These are phyloP conservation scores for Plantago rigida DNA, from an alignment of 305 asterid genomes.

Conservation along the genomic window DNA sequence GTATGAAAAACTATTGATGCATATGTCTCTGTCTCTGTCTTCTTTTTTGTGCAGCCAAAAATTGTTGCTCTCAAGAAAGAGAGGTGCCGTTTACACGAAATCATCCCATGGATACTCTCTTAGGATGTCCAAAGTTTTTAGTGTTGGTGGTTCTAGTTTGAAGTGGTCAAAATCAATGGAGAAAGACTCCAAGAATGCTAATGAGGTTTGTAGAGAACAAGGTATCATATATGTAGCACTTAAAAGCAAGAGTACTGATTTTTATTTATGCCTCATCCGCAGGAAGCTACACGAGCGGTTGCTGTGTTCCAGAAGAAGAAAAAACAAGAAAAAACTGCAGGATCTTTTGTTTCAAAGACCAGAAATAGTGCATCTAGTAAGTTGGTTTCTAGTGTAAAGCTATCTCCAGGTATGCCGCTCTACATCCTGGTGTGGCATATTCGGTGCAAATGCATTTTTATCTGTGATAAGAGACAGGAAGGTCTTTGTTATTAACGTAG, in stretches of 20 bases:
- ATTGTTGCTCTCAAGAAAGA: slow-evolving; percentile 55
- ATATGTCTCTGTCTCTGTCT: slow-evolving; percentile 20
- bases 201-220: slow-evolving; percentile 53
- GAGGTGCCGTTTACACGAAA: slow-evolving; percentile 79
- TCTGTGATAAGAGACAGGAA: slow-evolving; percentile 17
- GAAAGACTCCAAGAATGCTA: slow-evolving; percentile 59
- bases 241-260: slow-evolving; percentile 13
- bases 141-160: slow-evolving; percentile 71
- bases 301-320: slow-evolving; percentile 61
- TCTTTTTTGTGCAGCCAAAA: slow-evolving; percentile 47
- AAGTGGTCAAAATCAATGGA: slow-evolving; percentile 99
- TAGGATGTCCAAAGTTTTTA: slow-evolving; percentile 60
- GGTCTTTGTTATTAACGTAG: slow-evolving; percentile 13
- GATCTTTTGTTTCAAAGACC: slow-evolving; percentile 40
- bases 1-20: slow-evolving; percentile 24
- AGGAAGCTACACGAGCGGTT: slow-evolving; percentile 82
- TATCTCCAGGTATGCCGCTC: slow-evolving; percentile 64
- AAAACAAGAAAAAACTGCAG: slow-evolving; percentile 46
- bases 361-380: slow-evolving; percentile 72
- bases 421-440: slow-evolving; percentile 75
- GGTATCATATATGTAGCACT: slow-evolving; percentile 21
- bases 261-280: slow-evolving; percentile 24
- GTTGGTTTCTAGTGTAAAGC: slow-evolving; percentile 65
- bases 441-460: slow-evolving; percentile 23
- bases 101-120: slow-evolving; percentile 79